These are phyloP conservation scores for Mortierella sp. DNA, from an alignment of 371 early-diverging fungal genomes.

Conservation along the genomic window DNA sequence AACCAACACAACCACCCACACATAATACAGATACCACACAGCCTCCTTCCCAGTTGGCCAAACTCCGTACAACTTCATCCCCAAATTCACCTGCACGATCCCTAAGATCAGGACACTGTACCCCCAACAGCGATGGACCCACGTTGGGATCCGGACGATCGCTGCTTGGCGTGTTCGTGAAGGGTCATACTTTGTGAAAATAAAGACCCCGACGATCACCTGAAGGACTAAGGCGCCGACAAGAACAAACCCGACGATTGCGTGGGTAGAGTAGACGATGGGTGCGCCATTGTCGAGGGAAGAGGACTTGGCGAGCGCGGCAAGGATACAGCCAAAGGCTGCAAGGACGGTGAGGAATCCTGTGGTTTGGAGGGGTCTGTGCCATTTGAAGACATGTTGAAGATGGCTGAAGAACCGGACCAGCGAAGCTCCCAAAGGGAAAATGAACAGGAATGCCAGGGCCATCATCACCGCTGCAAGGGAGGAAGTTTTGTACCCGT, in stretches of 20 bases:
- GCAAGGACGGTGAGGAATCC: conserved; percentile 25
- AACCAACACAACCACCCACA: conserved; percentile 20
- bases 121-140: conserved; percentile 43
- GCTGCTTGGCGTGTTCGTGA: not conserved
- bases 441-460: conserved; percentile 28
- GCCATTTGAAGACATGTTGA: conserved; percentile 32
- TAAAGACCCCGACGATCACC: conserved; percentile 32
- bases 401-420: conserved; percentile 43
- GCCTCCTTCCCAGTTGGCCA: conserved; percentile 37
- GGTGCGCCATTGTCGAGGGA: not conserved
- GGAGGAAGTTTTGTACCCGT: not conserved
- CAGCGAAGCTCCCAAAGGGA: conserved; percentile 37
- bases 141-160: conserved; percentile 21
- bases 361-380: conserved; percentile 36
- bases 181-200: conserved; percentile 37
- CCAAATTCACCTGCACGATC: conserved; percentile 30
- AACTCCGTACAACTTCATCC: conserved; percentile 23
- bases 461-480: conserved; percentile 37
- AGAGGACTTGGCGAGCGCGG: conserved; percentile 11
- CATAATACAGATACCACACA: conserved; percentile 27
- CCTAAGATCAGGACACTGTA: conserved; percentile 25
- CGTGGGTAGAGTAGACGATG: conserved; percentile 12
- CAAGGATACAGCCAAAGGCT: conserved; percentile 25
- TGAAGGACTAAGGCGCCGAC: conserved; percentile 30
- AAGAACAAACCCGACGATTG: conserved; percentile 25